phyloP scores from a whole-genome alignment of 345 rosid species.

The Citrus reticulata region DNA sequence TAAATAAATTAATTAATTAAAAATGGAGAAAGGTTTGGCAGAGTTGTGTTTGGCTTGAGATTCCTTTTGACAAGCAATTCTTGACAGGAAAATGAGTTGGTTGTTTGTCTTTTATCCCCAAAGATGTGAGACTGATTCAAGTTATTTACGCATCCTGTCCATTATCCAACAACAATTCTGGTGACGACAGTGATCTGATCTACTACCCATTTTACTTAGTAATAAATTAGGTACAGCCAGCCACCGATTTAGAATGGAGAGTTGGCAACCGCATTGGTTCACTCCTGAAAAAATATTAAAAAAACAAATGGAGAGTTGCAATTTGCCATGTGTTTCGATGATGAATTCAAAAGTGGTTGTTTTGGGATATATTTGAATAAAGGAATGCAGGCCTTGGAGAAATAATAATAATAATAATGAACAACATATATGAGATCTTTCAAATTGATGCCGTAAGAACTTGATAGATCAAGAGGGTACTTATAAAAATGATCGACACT shows the following conservation, averaged over 20 bases:
- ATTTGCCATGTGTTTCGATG: background rate
- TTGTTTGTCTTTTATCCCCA: background rate
- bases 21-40: background rate
- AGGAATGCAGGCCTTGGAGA: background rate
- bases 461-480: background rate
- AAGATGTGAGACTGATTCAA: background rate
- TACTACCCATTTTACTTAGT: background rate
- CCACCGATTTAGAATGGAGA: background rate
- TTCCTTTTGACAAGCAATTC: background rate
- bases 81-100: background rate
- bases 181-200: background rate
- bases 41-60: background rate
- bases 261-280: background rate
- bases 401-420: background rate
- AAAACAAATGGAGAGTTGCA: background rate
- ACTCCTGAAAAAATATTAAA: background rate
- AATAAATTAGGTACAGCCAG: background rate
- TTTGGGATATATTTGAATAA: background rate
- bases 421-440: background rate
- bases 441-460: background rate
- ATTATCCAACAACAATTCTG: background rate
- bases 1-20: background rate
- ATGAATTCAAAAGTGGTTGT: background rate
- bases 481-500: too few relatives aligned
- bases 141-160: background rate